Base-by-base conservation (phyloP, 768 basidiomycete species). In the Lanmaoa rubissima region DNA sequence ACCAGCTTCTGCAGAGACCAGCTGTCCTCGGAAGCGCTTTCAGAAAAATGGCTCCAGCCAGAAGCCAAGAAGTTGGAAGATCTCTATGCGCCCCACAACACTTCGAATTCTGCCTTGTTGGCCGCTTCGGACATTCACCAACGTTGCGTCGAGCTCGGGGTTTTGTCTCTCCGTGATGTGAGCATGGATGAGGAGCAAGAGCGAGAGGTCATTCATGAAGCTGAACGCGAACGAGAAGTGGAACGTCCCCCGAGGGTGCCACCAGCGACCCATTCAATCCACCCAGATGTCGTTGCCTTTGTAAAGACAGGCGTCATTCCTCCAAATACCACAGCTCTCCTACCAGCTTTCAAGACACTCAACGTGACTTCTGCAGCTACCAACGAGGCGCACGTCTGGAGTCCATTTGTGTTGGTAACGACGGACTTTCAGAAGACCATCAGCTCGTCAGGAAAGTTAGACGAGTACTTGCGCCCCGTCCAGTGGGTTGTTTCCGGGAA, bases 141-240 rank as follows among this genome's bases (percentile, higher is more conserved):
- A 13, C 62, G 41, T 36, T 70, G 68, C 11, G 17, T 2, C 3
- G 39, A 54, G 13, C 68, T 68, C 28, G 68, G 66, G 1, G 19
- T 69, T 31, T 35, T 36, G 10, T 53, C 57, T 4, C 40, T 57
- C 0, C 61, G 59, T 1, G 62, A 68, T 39, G 59, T 55, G 31
- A 61, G 53, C 36, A 63, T 78, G 63, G 75, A 75, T 31, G 79
- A 82, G 59, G 81, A 82, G 57, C 81, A 82, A 55, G 82, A 82
- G 51, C 67, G 80, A 26, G 79, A 82, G 54, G 66, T 82, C 9
- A 58, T 63, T 3, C 77, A 78, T 26, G 81, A 82, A 61, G 66
- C 73, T 5, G 79, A 81, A 59, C 65, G 61, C 7, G 79, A 82
- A 55, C 66, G 63, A 11, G 69, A 79, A 51, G 55, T 74, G 2